These are phyloP conservation scores for Carnegiea gigantea DNA, from an alignment of 179 eudicot species.

Conservation along the genomic window DNA sequence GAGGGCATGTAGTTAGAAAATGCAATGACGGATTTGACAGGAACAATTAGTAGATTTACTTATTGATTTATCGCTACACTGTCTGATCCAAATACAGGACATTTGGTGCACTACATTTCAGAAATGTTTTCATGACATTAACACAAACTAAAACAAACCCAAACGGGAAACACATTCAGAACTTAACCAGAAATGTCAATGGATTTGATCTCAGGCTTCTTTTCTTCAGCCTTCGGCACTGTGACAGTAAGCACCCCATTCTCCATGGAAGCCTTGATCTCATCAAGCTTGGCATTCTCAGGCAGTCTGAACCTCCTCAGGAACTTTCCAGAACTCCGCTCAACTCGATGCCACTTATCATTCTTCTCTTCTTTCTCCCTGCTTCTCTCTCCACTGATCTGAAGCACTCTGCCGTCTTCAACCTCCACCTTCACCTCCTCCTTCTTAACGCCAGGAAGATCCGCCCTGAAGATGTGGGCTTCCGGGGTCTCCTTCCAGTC, in stretches of 20 bases:
- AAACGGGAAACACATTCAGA: no score
- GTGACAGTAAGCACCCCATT: conserved; percentile 27
- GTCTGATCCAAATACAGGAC: no score
- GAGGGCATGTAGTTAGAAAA: no score
- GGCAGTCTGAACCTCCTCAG: conserved; percentile 25
- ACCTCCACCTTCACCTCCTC: conserved; percentile 4
- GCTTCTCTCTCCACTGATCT: conserved; percentile 49
- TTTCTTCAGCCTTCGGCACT: not conserved
- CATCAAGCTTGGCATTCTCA: conserved; percentile 26
- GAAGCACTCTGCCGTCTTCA: conserved; percentile 36
- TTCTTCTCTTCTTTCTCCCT: conserved; percentile 46
- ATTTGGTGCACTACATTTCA: no score
- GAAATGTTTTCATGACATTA: no score
- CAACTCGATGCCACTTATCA: conserved; percentile 28
- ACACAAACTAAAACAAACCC: no score
- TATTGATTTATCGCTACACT: no score
- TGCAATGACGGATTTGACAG: no score
- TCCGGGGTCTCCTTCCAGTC: conserved; percentile 61
- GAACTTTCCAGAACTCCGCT: conserved; percentile 26
- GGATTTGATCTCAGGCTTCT: not conserved
- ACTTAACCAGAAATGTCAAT: not conserved
- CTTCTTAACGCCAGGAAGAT: conserved; percentile 25
- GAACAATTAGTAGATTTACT: no score
- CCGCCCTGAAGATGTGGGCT: conserved; percentile 53
- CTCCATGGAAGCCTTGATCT: conserved; percentile 11